Conservation (phyloP, 768 basidiomycete species). For the Paxillus rubicundulus region DNA sequence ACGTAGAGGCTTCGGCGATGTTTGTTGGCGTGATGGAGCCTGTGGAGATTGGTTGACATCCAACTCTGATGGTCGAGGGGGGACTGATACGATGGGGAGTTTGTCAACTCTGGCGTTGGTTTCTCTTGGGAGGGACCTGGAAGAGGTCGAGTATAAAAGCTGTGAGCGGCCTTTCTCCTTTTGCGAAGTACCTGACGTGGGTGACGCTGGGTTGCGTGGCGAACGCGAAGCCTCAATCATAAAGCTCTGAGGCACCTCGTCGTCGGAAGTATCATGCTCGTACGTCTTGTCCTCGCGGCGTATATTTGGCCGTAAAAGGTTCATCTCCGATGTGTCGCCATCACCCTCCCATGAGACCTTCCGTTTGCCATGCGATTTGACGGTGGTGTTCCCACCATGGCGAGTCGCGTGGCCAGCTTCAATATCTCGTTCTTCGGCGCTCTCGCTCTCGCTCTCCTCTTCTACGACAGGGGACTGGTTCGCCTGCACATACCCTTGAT, state of each 20-base stretch:
- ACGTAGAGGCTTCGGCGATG: conserved; percentile 48
- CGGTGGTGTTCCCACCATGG: conserved; percentile 26
- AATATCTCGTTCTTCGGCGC: conserved; percentile 48
- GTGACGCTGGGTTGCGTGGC: conserved; percentile 38
- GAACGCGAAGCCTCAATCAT: conserved; percentile 67
- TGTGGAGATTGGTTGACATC: conserved; percentile 37
- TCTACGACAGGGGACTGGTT: conserved; percentile 74
- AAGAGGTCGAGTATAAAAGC: conserved; percentile 50
- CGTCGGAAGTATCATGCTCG: conserved; percentile 66
- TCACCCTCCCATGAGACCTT: conserved; percentile 59
- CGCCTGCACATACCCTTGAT: conserved; percentile 75
- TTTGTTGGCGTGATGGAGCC: conserved; percentile 18
- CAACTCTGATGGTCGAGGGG: conserved; percentile 66
- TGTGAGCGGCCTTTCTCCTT: conserved; percentile 45
- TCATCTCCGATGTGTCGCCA: conserved; percentile 52
- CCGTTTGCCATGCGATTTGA: conserved; percentile 46
- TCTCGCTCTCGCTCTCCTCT: conserved; percentile 51
- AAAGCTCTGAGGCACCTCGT: conserved; percentile 82
- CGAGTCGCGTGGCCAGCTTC: conserved; percentile 56
- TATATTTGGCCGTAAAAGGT: conserved; percentile 65
- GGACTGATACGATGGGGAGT: conserved; percentile 44
- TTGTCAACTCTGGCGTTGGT: conserved; percentile 38
- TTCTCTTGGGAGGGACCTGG: conserved; percentile 37
- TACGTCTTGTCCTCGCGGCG: conserved; percentile 62
- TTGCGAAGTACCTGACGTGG: conserved; percentile 23